A percentile compares a stretch with the other conserved stretches of the same genome.
Evolutionary conservation across 805 yeast species (phyloP).

Genomic region (Myxozyma lipomycoides): DNA sequence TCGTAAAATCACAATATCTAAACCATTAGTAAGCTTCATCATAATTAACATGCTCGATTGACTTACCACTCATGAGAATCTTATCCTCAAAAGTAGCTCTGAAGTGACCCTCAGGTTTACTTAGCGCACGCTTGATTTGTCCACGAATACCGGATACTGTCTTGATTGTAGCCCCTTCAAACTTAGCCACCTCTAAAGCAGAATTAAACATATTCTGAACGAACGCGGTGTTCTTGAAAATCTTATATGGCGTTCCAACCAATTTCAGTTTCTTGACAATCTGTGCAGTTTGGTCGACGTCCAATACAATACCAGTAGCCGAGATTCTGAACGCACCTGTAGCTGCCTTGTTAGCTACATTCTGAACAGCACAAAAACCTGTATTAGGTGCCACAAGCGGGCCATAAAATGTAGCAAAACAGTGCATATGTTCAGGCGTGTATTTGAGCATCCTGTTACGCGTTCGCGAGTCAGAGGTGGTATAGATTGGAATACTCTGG

Average conservation of each 20-base stretch:
- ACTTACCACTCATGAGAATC: slow-evolving; percentile 60
- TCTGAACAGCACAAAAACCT: slow-evolving; percentile 91
- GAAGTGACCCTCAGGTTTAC: slow-evolving; percentile 91
- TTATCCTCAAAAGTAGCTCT: slow-evolving; percentile 98
- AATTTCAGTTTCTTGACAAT: slow-evolving; percentile 93
- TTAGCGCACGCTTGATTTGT: slow-evolving; percentile 89
- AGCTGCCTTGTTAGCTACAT: slow-evolving; percentile 76
- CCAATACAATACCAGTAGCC: slow-evolving; percentile 95
- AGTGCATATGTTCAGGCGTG: slow-evolving; percentile 96
- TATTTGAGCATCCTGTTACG: slow-evolving; percentile 96
- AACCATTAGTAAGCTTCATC: neutral
- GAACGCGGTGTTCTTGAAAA: slow-evolving; percentile 94
- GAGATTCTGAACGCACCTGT: slow-evolving; percentile 90
- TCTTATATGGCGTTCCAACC: slow-evolving; percentile 91
- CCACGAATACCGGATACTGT: slow-evolving; percentile 98
- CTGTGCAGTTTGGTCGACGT: slow-evolving; percentile 80
- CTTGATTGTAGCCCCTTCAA: slow-evolving; percentile 95
- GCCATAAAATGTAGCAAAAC: slow-evolving; percentile 93
- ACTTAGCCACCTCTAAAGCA: slow-evolving; percentile 90
- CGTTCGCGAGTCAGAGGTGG: slow-evolving; percentile 96
- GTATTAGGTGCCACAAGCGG: slow-evolving; percentile 97
- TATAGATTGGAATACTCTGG: slow-evolving; percentile 92
- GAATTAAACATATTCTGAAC: slow-evolving; percentile 94
- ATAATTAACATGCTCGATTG: neutral
- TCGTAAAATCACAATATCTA: slow-evolving; percentile 78